Percentiles rank a stretch among this genome's conserved stretches.
phyloP scores from a whole-genome alignment of 2,329 filamentous ascomycete genomes.

The Claviceps capensis region DNA sequence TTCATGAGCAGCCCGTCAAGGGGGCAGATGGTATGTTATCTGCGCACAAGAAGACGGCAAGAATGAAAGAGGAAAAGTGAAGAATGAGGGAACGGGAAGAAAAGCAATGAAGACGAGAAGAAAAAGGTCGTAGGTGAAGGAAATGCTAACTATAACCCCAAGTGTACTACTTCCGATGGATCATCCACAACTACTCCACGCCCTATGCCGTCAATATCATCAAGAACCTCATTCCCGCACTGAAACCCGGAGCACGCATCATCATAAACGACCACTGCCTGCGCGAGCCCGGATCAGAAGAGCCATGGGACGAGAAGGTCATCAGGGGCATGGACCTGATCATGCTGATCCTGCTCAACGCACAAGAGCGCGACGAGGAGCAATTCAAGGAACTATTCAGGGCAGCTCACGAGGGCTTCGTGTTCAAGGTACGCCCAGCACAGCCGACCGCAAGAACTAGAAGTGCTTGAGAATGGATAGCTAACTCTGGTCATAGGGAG shows the following conservation, averaged over 20 bases:
- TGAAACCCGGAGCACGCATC: constrained; percentile 40
- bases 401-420: constrained; percentile 27
- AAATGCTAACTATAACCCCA: neutral
- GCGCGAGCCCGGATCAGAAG: constrained; percentile 23
- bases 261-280: constrained; percentile 33
- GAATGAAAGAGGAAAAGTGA: neutral
- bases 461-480: neutral
- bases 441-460: no score
- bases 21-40: constrained; percentile 33
- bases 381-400: constrained; percentile 33
- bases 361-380: constrained; percentile 32
- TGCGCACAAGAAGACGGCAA: neutral
- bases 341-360: constrained; percentile 38
- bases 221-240: constrained; percentile 35
- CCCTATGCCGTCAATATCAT: constrained; percentile 35
- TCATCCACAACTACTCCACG: constrained; percentile 49
- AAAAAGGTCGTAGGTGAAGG: no score
- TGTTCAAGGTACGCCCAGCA: constrained; percentile 23
- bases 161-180: constrained; percentile 46
- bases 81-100: neutral
- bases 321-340: constrained; percentile 37
- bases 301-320: constrained; percentile 31
- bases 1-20: constrained; percentile 38
- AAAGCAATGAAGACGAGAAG: no score
- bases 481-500: constrained; percentile 17